Conservation (phyloP, 768 basidiomycete species). For the Lanmaoa pseudosensibilis region DNA sequence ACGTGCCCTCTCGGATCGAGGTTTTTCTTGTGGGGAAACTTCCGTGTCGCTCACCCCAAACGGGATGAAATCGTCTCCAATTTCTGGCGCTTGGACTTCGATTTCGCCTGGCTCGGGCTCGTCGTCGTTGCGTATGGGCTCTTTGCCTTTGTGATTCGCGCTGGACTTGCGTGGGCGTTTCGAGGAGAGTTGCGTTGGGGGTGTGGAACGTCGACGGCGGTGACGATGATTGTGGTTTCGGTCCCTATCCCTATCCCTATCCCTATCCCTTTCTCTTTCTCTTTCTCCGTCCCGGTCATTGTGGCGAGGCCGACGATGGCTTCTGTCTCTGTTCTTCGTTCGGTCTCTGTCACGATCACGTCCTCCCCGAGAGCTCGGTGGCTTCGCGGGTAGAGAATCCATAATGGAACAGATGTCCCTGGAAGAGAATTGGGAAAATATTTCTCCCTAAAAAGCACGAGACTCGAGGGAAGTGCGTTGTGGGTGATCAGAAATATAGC, state of each 20-base stretch:
- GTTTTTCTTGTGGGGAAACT: conserved; percentile 5
- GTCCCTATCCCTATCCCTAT: conserved; percentile 2
- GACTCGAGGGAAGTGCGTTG: background rate
- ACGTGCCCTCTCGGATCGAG: conserved; percentile 17
- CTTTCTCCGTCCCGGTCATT: conserved; percentile 8
- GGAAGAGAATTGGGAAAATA: background rate
- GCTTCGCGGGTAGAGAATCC: conserved; percentile 22
- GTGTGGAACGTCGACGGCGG: conserved; percentile 12
- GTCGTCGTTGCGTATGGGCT: conserved; percentile 1
- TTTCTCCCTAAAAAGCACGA: background rate
- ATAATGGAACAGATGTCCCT: background rate
- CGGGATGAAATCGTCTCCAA: conserved; percentile 36
- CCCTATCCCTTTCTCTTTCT: conserved; percentile 3
- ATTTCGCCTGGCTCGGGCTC: conserved; percentile 13
- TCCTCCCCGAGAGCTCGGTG: conserved; percentile 14
- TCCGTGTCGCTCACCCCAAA: conserved; percentile 20
- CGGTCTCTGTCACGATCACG: conserved; percentile 19
- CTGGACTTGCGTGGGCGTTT: conserved; percentile 21
- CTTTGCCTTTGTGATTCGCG: conserved; percentile 21
- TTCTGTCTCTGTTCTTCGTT: conserved; percentile 4
- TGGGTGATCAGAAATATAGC: background rate
- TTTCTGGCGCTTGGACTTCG: conserved; percentile 11
- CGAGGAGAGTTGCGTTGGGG: conserved; percentile 12
- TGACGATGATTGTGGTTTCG: background rate
- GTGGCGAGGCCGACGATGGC: conserved; percentile 8